Base-by-base conservation (phyloP, 352 stramenopile genomes). In the Globisporangium carolinianum region DNA sequence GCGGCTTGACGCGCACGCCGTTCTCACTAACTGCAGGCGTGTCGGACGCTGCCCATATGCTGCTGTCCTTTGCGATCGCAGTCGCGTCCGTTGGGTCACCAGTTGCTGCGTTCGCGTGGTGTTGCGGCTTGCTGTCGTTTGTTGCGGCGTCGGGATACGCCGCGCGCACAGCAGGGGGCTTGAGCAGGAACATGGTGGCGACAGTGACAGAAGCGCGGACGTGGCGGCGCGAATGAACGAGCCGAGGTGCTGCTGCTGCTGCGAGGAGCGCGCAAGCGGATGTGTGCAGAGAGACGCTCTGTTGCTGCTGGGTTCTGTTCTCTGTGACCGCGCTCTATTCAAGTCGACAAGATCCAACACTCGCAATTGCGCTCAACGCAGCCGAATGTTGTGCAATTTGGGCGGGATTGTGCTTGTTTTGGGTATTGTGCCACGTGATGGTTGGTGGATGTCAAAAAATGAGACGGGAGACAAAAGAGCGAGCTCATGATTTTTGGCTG, bases 101-200 rank as follows among this genome's bases (percentile, higher is more conserved):
- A 32, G 24, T 32, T 32, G 24, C 24, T 32, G 24, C 24, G 24
- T 32, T 32, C 1, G 24, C 24, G 24, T 32, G 24, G 24, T 36
- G 35, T 36, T 17, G 38, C 4, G 49, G 12, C 49, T 54, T 54
- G 32, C 35, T 35, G 14, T 8, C n/a, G 11, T n/a, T 55, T 8
- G 15, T 39, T 37, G 38, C 1, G 2, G 36, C 17, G 2, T 3
- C 6, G 9, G n/a, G 53, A 24, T 24, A 12, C 35, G 32, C 14
- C 43, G 54, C n/a, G 6, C 32, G 43, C 43, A 17, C 32, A 11
- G 46, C 18, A 52, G 60, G 63, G 43, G 73, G 73, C 52, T 80
- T 76, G 53, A 83, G 69, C 53, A 83, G 64, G 61, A 83, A 80
- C 73, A 83, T 83, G 56, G 24, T 32, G 24, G 24, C 24, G 24